Conservation (phyloP, 345 rosid species). For the Orychophragmus violaceus region DNA sequence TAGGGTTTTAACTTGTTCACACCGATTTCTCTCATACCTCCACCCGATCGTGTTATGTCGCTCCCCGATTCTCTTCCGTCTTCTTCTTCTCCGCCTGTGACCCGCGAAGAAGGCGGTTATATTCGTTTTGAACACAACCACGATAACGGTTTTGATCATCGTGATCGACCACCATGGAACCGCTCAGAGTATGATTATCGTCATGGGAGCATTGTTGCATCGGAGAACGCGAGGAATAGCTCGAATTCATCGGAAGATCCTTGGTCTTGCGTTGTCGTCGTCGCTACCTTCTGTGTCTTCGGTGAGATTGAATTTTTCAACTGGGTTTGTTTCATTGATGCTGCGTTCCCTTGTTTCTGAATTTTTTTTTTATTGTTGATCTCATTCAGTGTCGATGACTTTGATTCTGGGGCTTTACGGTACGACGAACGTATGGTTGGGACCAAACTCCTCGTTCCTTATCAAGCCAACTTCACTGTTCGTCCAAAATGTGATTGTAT, state of each 20-base stretch:
- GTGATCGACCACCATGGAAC: slow-evolving; percentile 29
- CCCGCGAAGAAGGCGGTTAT: slow-evolving; percentile 43
- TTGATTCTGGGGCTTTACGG: slow-evolving; percentile 87
- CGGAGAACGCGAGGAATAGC: slow-evolving; percentile 22
- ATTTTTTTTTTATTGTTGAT: not conserved
- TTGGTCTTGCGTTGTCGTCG: slow-evolving; percentile 83
- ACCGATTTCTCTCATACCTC: not conserved
- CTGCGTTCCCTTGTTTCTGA: not conserved
- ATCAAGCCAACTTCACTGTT: slow-evolving; percentile 65
- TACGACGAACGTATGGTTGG: slow-evolving; percentile 49
- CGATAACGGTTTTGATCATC: slow-evolving; percentile 30
- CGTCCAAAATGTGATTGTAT: slow-evolving; percentile 74
- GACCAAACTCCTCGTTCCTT: slow-evolving; percentile 66
- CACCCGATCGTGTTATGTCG: slow-evolving; percentile 31
- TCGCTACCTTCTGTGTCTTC: slow-evolving; percentile 82
- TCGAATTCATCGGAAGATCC: slow-evolving; percentile 51
- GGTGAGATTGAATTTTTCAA: slow-evolving; percentile 36
- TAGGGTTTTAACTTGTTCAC: slow-evolving; percentile 23
- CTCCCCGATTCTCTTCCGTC: slow-evolving; percentile 42
- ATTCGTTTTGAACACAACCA: slow-evolving; percentile 30
- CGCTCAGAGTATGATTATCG: slow-evolving; percentile 49
- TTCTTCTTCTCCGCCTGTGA: slow-evolving; percentile 32
- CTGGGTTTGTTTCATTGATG: not conserved
- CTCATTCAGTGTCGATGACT: slow-evolving; percentile 69
- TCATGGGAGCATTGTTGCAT: slow-evolving; percentile 34